phyloP scores from a whole-genome alignment of 345 rosid species.

The Trapa incisa region DNA sequence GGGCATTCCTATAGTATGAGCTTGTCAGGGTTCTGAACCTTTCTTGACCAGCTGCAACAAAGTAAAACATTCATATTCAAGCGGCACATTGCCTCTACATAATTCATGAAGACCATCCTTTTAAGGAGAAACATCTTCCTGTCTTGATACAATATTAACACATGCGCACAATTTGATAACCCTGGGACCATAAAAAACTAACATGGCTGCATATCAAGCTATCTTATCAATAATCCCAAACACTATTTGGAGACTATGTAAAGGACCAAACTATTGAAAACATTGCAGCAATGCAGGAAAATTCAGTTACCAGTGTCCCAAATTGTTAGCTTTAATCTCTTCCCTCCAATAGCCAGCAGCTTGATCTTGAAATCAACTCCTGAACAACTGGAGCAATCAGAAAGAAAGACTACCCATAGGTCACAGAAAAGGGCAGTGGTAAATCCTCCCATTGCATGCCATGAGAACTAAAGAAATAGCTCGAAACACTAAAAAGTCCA shows the following conservation, averaged over 20 bases:
- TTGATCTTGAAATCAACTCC: conserved; percentile 99
- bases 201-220: neutral
- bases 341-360: conserved; percentile 63
- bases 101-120: neutral
- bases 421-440: neutral
- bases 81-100: neutral
- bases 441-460: neutral
- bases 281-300: neutral
- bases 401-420: neutral
- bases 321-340: conserved; percentile 77
- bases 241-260: neutral
- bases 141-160: neutral
- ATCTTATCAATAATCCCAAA: neutral
- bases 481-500: neutral
- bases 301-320: conserved; percentile 79
- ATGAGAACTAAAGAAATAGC: neutral
- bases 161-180: neutral
- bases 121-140: neutral
- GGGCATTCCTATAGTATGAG: conserved; percentile 89
- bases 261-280: neutral
- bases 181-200: neutral
- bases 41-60: conserved; percentile 91
- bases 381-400: conserved; percentile 11
- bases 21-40: conserved; percentile 84
- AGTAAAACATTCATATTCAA: neutral